Evolutionary conservation across 2,329 filamentous ascomycete species (phyloP).

Genomic region (Pseudogymnoascus sp.): DNA sequence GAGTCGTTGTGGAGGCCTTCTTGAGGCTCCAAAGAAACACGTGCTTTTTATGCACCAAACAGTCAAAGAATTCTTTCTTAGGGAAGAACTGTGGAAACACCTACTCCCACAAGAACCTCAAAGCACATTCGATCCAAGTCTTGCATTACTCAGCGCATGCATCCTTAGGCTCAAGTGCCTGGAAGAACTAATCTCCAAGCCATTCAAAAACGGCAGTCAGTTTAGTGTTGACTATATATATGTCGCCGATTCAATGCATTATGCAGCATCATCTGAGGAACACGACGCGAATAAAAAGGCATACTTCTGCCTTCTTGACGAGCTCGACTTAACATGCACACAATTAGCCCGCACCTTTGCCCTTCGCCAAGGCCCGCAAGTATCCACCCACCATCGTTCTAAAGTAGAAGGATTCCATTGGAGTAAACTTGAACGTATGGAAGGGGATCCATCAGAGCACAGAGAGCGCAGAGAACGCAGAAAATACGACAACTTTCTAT

Average conservation of each 20-base stretch:
- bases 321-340: neutral
- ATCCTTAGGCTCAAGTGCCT: neutral
- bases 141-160: neutral
- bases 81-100: neutral
- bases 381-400: too few relatives aligned
- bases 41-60: neutral
- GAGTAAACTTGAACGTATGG: neutral
- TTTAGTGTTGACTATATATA: neutral
- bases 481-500: neutral
- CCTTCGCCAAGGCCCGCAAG: too few relatives aligned
- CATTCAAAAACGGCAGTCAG: neutral
- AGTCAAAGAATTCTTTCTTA: neutral
- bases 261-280: neutral
- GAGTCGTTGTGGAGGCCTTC: neutral
- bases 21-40: neutral
- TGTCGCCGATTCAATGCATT: neutral
- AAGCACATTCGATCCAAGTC: neutral
- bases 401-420: neutral
- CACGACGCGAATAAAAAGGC: neutral
- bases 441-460: too few relatives aligned
- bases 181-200: neutral
- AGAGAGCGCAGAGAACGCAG: too few relatives aligned
- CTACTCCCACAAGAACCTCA: neutral
- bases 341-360: neutral
- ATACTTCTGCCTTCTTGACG: neutral